A percentile compares a stretch with the other conserved stretches of the same genome.
Conservation (phyloP, 306 rosid genomes). For the Quercus wislizeni region DNA sequence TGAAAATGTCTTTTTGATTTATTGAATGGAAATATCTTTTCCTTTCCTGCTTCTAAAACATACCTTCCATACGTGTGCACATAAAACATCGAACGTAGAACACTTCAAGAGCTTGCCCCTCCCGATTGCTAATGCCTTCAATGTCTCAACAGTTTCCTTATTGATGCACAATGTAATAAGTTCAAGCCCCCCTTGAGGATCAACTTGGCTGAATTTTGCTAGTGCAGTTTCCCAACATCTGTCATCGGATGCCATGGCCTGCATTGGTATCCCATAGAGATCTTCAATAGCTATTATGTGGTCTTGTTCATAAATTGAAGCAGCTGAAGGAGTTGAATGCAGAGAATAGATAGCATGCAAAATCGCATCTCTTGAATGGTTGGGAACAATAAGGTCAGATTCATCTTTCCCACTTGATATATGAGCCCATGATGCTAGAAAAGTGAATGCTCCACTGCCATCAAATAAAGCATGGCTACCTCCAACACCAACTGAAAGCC, state of each 20-base stretch:
- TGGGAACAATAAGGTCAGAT: conserved; percentile 10
- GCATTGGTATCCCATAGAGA: conserved; percentile 27
- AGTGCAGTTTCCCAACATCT: conserved; percentile 24
- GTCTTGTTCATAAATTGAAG: conserved; percentile 26
- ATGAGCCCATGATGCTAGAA: conserved; percentile 28
- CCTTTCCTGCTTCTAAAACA: neutral
- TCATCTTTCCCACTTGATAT: conserved; percentile 17
- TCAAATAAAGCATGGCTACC: conserved; percentile 29
- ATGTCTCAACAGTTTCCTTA: conserved; percentile 9
- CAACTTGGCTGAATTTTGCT: neutral
- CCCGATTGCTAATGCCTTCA: conserved; percentile 11
- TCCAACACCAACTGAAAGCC: conserved; percentile 22
- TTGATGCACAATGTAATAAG: conserved; percentile 11
- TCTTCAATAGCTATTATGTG: conserved; percentile 25
- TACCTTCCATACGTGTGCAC: conserved; percentile 33
- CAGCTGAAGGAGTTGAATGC: neutral
- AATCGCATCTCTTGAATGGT: conserved; percentile 24
- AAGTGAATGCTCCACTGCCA: conserved; percentile 27
- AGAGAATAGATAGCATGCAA: conserved; percentile 1
- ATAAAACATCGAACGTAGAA: conserved; percentile 29
- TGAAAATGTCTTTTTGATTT: too few species aligned
- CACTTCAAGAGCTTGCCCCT: conserved; percentile 27
- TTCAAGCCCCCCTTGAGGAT: neutral
- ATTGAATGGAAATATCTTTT: neutral
- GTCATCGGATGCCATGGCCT: conserved; percentile 23